Base-by-base conservation (phyloP, 2,329 filamentous ascomycete genomes). In the Diaporthe ampelina region DNA sequence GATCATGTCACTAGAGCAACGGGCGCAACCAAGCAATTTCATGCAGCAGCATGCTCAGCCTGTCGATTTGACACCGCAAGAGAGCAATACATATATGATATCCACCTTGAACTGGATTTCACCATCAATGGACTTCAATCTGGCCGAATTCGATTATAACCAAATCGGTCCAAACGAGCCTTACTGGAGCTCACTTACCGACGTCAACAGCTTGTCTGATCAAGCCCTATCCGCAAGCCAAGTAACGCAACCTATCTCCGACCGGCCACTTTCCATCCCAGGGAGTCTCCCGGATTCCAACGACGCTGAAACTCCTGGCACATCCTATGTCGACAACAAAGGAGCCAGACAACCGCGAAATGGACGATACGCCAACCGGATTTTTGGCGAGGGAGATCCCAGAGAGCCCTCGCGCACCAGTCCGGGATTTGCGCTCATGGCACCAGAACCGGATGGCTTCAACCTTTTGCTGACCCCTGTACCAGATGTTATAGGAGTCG, bases 101-200 rank as follows among this genome's bases (percentile, higher is more conserved):
- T 74, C 72, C 17, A 56, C 72, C 1, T 17, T 74, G 57, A 74
- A 74, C 26, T 74, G 72, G 72, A 48, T 74, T n/a, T 74, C 72
- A 15, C 72, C 72, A 48, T 52, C 67, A 17, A 74, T 72, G 72
- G 72, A 74, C 6, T 71, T 74, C 5, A 48, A 72, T 57, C 29
- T 74, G 48, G 26, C 54, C 57, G 58, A 72, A 26, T 74, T 74
- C 32, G 56, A 63, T 19, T 74, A 74, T 35, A 72, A 52, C 58
- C 37, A 57, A 19, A 65, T 74, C 21, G 48, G 67, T 24, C 29
- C 72, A 17, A 58, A 19, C 67, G 68, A 72, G 29, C 72, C 63
- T 32, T 74, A 74, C 29, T 74, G 72, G 72, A 50, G 58, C 58
- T 26, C 67, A n/a, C 35, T 59, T 17, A 45, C 24, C 29, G 57